A percentile compares a stretch with the other conserved stretches of the same genome.
Evolutionary conservation across 2,329 filamentous ascomycete genomes (phyloP).

Genomic region (Ophiosphaerella narmari): DNA sequence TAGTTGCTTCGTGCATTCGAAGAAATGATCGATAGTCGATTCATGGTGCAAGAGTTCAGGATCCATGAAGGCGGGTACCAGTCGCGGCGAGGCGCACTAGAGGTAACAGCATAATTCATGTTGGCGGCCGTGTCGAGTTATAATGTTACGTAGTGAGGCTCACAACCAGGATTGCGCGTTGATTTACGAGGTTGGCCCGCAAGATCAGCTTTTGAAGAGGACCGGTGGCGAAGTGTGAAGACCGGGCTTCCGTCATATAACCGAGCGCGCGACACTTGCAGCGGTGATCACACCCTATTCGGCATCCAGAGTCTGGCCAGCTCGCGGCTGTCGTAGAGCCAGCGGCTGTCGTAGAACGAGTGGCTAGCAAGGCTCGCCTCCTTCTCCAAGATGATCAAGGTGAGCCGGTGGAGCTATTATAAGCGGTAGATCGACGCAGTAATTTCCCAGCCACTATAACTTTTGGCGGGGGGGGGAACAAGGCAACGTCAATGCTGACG

Average conservation of each 20-base stretch:
- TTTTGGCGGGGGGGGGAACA: no score
- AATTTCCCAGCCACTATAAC: no score
- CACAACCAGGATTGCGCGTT: conserved; percentile 8
- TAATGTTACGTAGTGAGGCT: conserved; percentile 3
- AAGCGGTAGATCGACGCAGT: no score
- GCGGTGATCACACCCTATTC: no score
- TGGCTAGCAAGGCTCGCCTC: no score
- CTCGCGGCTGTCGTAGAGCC: no score
- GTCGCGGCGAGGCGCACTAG: neutral
- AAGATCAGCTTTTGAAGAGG: neutral
- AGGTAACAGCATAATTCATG: neutral
- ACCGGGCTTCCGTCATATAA: neutral
- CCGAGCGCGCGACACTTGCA: no score
- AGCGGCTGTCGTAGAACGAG: no score
- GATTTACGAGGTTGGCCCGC: conserved; percentile 9
- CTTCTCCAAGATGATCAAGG: no score
- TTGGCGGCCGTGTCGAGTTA: neutral
- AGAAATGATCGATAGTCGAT: neutral
- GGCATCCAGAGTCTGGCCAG: no score
- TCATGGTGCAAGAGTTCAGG: neutral
- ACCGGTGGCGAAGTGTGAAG: neutral
- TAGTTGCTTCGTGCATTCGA: neutral
- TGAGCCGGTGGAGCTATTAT: no score
- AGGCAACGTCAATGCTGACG: no score
- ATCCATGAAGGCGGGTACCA: neutral